These are phyloP conservation scores for Entophlyctis helioformis DNA, from an alignment of 192 early-diverging fungal species.

Conservation along the genomic window DNA sequence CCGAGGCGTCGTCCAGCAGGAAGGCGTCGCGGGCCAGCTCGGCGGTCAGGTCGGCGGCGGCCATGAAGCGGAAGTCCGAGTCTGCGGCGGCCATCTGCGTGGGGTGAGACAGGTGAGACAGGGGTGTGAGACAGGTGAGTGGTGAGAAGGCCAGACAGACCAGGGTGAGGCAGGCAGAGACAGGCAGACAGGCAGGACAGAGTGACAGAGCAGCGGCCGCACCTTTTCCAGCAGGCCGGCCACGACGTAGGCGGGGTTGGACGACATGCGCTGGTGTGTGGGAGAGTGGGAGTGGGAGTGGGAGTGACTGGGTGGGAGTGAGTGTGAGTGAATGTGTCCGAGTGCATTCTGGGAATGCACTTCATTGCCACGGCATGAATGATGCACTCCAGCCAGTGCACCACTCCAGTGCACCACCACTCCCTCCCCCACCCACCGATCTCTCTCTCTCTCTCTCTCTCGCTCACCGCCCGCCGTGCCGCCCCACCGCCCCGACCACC, in stretches of 20 bases:
- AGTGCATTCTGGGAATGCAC: too few species aligned
- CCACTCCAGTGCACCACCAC: too few species aligned
- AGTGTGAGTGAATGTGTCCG: too few species aligned
- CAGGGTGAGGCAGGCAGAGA: neutral
- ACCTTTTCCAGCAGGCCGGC: slow-evolving; percentile 63
- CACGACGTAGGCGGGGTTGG: slow-evolving; percentile 38
- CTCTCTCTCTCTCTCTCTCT: too few species aligned
- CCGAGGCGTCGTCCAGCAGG: slow-evolving; percentile 37
- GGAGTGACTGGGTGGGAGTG: too few species aligned
- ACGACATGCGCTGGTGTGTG: too few species aligned
- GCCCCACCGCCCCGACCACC: too few species aligned
- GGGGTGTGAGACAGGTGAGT: neutral
- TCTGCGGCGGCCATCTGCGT: slow-evolving; percentile 40
- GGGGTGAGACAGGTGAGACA: neutral
- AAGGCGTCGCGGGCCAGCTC: slow-evolving; percentile 54
- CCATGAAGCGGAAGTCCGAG: slow-evolving; percentile 83
- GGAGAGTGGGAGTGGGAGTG: too few species aligned
- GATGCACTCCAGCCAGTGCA: too few species aligned
- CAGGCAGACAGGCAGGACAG: neutral
- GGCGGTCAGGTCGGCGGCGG: slow-evolving; percentile 61
- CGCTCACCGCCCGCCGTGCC: too few species aligned
- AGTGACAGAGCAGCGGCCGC: neutral
- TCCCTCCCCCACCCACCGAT: too few species aligned
- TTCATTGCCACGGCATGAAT: too few species aligned
- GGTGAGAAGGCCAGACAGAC: neutral